Evolutionary conservation across 2,329 filamentous ascomycete species (phyloP).

Genomic region (Pseudocercospora fuligena): DNA sequence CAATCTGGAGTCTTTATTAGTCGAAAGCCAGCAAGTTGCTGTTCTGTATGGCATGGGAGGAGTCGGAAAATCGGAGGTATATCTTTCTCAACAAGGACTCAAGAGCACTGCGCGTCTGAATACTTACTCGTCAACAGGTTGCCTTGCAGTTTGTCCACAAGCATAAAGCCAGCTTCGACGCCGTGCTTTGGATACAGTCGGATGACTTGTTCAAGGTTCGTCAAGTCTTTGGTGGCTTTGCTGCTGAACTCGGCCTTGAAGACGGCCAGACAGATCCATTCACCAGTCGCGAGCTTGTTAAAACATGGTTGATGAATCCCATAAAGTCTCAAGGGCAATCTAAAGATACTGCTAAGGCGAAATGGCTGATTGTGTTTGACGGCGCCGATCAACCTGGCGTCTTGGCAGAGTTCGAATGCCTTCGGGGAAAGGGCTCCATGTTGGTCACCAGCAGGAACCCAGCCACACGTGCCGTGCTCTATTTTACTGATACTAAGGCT

Average conservation of each 20-base stretch:
- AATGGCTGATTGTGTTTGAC: constrained; percentile 19
- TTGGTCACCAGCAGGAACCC: constrained; percentile 13
- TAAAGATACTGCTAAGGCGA: background rate
- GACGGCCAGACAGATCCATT: background rate
- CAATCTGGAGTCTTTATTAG: background rate
- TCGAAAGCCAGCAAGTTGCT: background rate
- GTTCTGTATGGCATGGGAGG: constrained; percentile 15
- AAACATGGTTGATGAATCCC: constrained; percentile 6
- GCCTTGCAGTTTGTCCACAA: constrained; percentile 9
- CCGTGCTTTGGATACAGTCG: constrained; percentile 15
- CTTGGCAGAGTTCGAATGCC: constrained; percentile 3
- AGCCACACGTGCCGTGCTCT: background rate
- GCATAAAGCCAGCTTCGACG: constrained; percentile 9
- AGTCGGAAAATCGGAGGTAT: constrained; percentile 14
- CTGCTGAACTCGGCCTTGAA: constrained; percentile 6
- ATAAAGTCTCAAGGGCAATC: background rate
- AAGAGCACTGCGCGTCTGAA: no score
- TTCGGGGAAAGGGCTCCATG: constrained; percentile 10
- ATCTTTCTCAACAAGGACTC: no score
- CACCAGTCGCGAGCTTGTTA: constrained; percentile 9
- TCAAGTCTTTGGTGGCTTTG: constrained; percentile 7
- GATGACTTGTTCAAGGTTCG: constrained; percentile 15
- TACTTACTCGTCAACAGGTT: background rate
- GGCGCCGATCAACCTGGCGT: background rate
- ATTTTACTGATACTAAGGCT: no score